A percentile compares a stretch with the other conserved stretches of the same genome.
Evolutionary conservation across 2,329 filamentous ascomycete genomes (phyloP).

Genomic region (Thelonectria discophora): DNA sequence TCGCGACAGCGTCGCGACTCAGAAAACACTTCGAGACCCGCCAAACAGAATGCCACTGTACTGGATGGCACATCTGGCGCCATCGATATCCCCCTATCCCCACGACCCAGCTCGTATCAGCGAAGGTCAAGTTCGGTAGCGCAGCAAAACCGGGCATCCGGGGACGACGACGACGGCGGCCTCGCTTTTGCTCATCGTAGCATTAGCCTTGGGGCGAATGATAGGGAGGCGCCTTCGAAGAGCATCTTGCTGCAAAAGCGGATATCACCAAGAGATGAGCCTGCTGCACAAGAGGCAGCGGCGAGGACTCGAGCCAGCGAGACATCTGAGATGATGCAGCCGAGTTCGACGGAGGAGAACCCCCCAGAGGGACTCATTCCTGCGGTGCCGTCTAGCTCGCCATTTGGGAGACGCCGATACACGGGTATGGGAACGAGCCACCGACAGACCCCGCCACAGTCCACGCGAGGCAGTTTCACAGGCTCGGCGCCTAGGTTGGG

Average conservation of each 20-base stretch:
- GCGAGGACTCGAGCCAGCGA: conserved; percentile 53
- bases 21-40: conserved; percentile 42
- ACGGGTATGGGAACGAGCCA: conserved; percentile 51
- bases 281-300: conserved; percentile 42
- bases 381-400: conserved; percentile 52
- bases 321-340: conserved; percentile 52
- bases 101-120: conserved; percentile 64
- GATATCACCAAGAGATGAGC: conserved; percentile 47
- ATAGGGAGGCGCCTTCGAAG: conserved; percentile 70
- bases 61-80: conserved; percentile 65
- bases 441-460: conserved; percentile 55
- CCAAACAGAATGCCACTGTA: conserved; percentile 52
- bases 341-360: conserved; percentile 56
- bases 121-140: conserved; percentile 76
- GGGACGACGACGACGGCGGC: conserved; percentile 69
- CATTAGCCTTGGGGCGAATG: conserved; percentile 72
- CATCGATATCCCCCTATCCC: conserved; percentile 78
- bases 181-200: conserved; percentile 71
- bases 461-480: conserved; percentile 56
- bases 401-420: conserved; percentile 58
- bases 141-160: conserved; percentile 65
- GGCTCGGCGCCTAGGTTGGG: conserved; percentile 51
- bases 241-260: conserved; percentile 66
- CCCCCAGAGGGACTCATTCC: conserved; percentile 57
- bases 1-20: conserved; percentile 43